A percentile compares a stretch with the other conserved stretches of the same genome.
phyloP scores from a whole-genome alignment of 225 moss, liverwort and hornwort species.

The Marchantia paleacea region DNA sequence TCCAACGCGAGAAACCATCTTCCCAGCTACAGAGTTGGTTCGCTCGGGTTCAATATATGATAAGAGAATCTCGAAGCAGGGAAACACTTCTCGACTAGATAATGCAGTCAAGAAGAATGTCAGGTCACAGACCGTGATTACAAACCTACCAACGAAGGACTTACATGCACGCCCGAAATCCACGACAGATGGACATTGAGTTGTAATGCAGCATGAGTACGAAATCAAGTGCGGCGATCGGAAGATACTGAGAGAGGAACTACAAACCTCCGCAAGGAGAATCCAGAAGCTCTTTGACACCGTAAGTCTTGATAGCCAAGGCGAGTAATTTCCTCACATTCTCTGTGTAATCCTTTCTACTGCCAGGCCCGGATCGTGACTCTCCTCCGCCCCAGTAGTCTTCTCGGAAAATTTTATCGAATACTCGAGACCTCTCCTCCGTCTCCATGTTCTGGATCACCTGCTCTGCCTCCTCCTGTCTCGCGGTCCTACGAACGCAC shows the following conservation, averaged over 20 bases:
- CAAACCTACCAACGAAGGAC: background rate
- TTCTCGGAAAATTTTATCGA: conserved; percentile 52
- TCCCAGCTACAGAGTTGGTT: no score
- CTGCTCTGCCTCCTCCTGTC: conserved; percentile 31
- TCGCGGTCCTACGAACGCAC: background rate
- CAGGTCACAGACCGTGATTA: background rate
- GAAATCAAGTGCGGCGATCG: background rate
- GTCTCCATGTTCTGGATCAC: conserved; percentile 50
- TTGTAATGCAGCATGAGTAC: background rate
- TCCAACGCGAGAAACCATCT: no score
- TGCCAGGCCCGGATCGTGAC: conserved; percentile 66
- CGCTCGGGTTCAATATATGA: no score
- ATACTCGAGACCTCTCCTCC: conserved; percentile 49
- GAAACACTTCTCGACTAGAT: no score
- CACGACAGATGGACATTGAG: background rate
- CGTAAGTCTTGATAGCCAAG: conserved; percentile 42
- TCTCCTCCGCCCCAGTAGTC: conserved; percentile 71
- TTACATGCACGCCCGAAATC: background rate
- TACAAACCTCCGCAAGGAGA: conserved; percentile 35
- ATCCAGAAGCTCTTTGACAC: conserved; percentile 43
- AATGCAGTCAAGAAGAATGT: no score
- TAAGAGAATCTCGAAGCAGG: no score
- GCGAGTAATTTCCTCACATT: conserved; percentile 52
- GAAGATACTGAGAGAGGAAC: background rate
- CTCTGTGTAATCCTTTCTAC: conserved; percentile 56